Evolutionary conservation across 768 basidiomycete species (phyloP).

Genomic region (Mrakia gelida): DNA sequence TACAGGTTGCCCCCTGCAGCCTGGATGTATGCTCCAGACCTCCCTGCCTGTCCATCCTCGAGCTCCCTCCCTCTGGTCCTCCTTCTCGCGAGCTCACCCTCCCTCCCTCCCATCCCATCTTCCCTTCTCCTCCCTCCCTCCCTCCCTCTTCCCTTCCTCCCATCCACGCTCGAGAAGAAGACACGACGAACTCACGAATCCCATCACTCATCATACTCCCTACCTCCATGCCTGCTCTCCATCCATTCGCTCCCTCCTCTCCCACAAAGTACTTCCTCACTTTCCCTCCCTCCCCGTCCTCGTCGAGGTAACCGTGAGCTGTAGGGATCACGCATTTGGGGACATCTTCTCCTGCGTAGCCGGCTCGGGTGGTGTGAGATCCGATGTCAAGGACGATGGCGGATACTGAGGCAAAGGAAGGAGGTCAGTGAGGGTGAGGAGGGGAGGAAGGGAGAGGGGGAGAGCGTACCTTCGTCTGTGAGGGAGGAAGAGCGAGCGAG

Average conservation of each 20-base stretch:
- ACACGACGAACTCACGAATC: conserved; percentile 57
- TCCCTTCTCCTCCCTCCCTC: background rate
- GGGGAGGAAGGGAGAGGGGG: background rate
- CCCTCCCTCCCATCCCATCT: conserved; percentile 48
- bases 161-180: background rate
- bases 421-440: background rate
- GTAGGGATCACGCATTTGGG: conserved; percentile 90
- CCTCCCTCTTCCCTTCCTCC: background rate
- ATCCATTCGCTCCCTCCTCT: conserved; percentile 80
- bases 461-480: conserved; percentile 29
- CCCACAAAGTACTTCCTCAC: conserved; percentile 63
- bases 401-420: conserved; percentile 54
- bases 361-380: conserved; percentile 79
- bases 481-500: background rate
- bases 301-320: conserved; percentile 68
- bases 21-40: background rate
- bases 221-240: conserved; percentile 85
- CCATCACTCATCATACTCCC: conserved; percentile 78
- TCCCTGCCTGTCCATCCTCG: background rate
- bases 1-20: too few relatives aligned
- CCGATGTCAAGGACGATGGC: conserved; percentile 95
- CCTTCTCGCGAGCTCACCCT: background rate
- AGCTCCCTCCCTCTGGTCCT: background rate
- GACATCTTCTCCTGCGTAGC: conserved; percentile 95
- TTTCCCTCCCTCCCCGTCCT: conserved; percentile 30